Evolutionary conservation across 2,329 filamentous ascomycete species (phyloP).

Genomic region (Aspergillus sp.): DNA sequence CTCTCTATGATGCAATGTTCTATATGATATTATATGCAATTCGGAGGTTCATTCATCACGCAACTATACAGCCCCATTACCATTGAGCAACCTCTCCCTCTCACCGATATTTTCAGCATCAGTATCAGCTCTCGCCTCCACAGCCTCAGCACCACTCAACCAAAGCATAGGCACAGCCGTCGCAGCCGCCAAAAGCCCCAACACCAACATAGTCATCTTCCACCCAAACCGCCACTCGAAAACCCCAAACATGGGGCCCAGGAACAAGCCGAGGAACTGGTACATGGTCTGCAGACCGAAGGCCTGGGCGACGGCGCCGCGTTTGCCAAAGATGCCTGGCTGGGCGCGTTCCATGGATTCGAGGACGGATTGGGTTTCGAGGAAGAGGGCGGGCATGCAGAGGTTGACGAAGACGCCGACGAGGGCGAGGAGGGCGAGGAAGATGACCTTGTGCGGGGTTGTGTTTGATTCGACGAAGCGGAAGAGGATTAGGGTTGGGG

Average conservation of each 20-base stretch:
- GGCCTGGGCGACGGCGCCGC: slow-evolving; percentile 57
- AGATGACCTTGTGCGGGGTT: slow-evolving; percentile 57
- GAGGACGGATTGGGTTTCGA: slow-evolving; percentile 57
- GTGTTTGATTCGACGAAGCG: slow-evolving; percentile 58
- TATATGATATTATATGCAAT: too few species aligned
- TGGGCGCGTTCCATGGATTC: slow-evolving; percentile 58
- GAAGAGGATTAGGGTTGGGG: slow-evolving; percentile 61
- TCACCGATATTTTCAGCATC: slow-evolving; percentile 5
- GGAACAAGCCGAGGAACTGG: slow-evolving; percentile 55
- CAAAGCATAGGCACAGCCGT: slow-evolving; percentile 23
- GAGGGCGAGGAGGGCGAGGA: slow-evolving; percentile 59
- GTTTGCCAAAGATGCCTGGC: slow-evolving; percentile 59
- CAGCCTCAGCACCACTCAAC: slow-evolving; percentile 6
- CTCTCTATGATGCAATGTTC: too few species aligned
- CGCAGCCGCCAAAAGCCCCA: slow-evolving; percentile 23
- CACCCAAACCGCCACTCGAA: slow-evolving; percentile 29
- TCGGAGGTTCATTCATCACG: neutral
- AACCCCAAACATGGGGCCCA: slow-evolving; percentile 57
- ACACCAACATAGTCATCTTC: slow-evolving; percentile 21
- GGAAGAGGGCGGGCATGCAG: slow-evolving; percentile 62
- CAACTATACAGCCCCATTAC: slow-evolving; percentile 2
- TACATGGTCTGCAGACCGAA: slow-evolving; percentile 63
- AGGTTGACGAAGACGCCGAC: slow-evolving; percentile 57
- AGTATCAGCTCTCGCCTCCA: neutral
- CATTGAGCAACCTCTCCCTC: slow-evolving; percentile 5